A percentile compares a stretch with the other conserved stretches of the same genome.
Evolutionary conservation across 2,329 filamentous ascomycete genomes (phyloP).

Genomic region (Ceratocystiopsis brevicomis): DNA sequence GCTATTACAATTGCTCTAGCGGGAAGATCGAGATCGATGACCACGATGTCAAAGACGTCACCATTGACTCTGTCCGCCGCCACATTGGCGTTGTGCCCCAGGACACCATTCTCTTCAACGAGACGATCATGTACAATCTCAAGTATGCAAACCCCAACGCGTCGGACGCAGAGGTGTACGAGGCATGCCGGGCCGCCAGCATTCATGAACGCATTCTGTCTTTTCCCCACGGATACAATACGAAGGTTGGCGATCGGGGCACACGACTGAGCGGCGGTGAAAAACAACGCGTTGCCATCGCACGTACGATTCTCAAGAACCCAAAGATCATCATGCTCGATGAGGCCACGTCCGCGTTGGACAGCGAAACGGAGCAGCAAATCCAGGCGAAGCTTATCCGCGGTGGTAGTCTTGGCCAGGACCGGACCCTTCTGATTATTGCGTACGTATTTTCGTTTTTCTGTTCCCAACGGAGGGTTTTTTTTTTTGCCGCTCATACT

Average conservation of each 20-base stretch:
- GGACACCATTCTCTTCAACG: conserved; percentile 56
- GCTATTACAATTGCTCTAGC: conserved; percentile 74
- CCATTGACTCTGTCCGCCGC: conserved; percentile 78
- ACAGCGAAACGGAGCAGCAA: conserved; percentile 39
- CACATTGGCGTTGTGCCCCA: conserved; percentile 94
- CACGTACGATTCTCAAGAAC: conserved; percentile 48
- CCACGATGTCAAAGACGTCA: conserved; percentile 64
- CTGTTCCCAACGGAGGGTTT: neutral
- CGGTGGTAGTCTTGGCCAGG: conserved; percentile 44
- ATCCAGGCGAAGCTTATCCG: conserved; percentile 51
- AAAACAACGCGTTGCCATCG: conserved; percentile 40
- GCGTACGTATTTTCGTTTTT: conserved; percentile 39
- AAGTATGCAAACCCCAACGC: conserved; percentile 30
- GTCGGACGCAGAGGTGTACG: conserved; percentile 28
- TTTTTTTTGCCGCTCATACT: neutral
- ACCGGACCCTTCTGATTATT: conserved; percentile 86
- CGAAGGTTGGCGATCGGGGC: conserved; percentile 33
- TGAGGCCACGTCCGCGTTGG: conserved; percentile 52
- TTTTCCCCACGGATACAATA: conserved; percentile 33
- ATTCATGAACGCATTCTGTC: conserved; percentile 35
- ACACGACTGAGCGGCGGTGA: conserved; percentile 39
- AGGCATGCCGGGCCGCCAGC: conserved; percentile 32
- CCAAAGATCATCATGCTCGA: conserved; percentile 53
- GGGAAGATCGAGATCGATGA: conserved; percentile 75
- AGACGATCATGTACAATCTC: conserved; percentile 35